Evolutionary conservation across 306 rosid genomes (phyloP).

Genomic region (Lathyrus tuberosus): DNA sequence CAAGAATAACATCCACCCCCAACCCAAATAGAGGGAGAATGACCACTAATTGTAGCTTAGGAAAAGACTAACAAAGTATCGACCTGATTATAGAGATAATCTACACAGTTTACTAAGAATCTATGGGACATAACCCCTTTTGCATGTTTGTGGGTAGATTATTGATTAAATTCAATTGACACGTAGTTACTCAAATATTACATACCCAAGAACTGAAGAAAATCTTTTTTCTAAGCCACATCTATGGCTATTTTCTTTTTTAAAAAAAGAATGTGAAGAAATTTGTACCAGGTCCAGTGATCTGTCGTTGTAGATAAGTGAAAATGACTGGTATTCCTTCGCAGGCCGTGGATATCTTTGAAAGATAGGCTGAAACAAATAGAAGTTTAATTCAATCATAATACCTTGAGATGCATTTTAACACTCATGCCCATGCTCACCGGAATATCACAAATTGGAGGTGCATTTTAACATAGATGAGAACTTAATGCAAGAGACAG

Average conservation of each 20-base stretch:
- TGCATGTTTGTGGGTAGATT: slow-evolving; percentile 1
- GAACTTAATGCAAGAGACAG: slow-evolving; percentile 8
- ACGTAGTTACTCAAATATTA: background rate
- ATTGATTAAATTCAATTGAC: slow-evolving; percentile 2
- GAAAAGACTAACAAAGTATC: slow-evolving; percentile 20
- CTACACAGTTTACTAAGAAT: background rate
- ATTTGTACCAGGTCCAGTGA: slow-evolving; percentile 81
- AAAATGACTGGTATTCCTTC: slow-evolving; percentile 97
- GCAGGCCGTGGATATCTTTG: slow-evolving; percentile 98
- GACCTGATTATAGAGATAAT: slow-evolving; percentile 16
- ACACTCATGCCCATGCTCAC: slow-evolving; percentile 21
- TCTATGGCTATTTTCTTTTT: background rate
- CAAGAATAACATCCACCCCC: background rate
- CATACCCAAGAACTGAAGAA: background rate
- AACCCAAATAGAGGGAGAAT: background rate
- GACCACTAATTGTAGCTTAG: slow-evolving; percentile 3
- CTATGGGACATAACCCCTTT: slow-evolving; percentile 7
- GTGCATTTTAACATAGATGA: slow-evolving; percentile 11
- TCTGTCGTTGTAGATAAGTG: slow-evolving; percentile 87
- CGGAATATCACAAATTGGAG: slow-evolving; percentile 9
- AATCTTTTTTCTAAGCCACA: background rate
- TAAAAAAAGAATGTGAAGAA: background rate
- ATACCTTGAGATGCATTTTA: slow-evolving; percentile 32
- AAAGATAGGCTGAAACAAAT: slow-evolving; percentile 85
- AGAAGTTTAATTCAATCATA: slow-evolving; percentile 51